Conservation (phyloP, 176 grass and related monocot genomes). For the sorghum (Sorghum bicolor) region Sorghum_bicolor_NCBIv3 NC_012873.2:58995501-58996000, state of each 20-base stretch:
- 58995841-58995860: conserved; percentile 97
- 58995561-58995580: background rate
- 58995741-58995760: background rate
- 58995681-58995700: background rate
- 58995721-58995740: background rate
- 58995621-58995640: background rate
- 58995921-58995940: conserved; percentile 72
- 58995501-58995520: conserved; percentile 94
- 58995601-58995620: conserved; percentile 2
- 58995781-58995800: background rate
- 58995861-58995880: conserved; percentile 98
- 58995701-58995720: background rate
- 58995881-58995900: conserved; percentile 96
- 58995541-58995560: background rate
- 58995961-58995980: conserved; percentile 82
- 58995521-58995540: conserved; percentile 88
- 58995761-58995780: background rate
- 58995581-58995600: background rate
- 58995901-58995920: conserved; percentile 80
- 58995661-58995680: background rate
- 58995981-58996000: conserved; percentile 86
- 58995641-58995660: background rate
- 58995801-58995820: background rate
- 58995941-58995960: conserved; percentile 80
- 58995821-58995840: conserved; percentile 33